Evolutionary conservation across 805 yeast genomes (phyloP).

Genomic region (Lipomyces chichibuensis): DNA sequence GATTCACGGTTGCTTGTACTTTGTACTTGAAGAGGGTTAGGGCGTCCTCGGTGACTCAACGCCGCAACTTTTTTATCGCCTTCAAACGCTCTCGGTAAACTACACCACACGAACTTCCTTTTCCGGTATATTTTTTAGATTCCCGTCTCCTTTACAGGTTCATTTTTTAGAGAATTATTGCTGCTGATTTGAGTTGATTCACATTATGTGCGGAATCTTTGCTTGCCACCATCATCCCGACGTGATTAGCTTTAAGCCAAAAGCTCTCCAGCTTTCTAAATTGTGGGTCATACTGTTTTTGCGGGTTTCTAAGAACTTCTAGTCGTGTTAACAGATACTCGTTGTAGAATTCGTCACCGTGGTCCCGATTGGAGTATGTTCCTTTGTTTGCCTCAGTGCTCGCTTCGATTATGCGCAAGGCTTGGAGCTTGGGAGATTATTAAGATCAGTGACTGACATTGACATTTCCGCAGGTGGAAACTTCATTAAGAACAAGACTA

Average conservation of each 20-base stretch:
- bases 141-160: neutral
- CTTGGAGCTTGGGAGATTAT: neutral
- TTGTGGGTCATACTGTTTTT: conserved; percentile 29
- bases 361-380: conserved; percentile 90
- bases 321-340: conserved; percentile 3
- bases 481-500: conserved; percentile 72
- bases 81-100: neutral
- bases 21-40: neutral
- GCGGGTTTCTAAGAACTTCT: neutral
- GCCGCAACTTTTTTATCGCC: conserved; percentile 6
- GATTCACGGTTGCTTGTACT: too few species aligned
- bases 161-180: neutral
- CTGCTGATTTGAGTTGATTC: neutral
- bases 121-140: neutral
- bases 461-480: conserved; percentile 58
- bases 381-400: neutral
- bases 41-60: conserved; percentile 2
- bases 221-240: conserved; percentile 86
- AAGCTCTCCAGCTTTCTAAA: conserved; percentile 87
- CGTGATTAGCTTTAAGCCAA: conserved; percentile 76
- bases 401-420: neutral
- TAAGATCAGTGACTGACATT: neutral
- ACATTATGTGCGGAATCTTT: conserved; percentile 92
- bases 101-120: neutral
- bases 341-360: conserved; percentile 83